These are phyloP conservation scores for Aspergillus ustus DNA, from an alignment of 2,329 filamentous ascomycete species.

Conservation along the genomic window DNA sequence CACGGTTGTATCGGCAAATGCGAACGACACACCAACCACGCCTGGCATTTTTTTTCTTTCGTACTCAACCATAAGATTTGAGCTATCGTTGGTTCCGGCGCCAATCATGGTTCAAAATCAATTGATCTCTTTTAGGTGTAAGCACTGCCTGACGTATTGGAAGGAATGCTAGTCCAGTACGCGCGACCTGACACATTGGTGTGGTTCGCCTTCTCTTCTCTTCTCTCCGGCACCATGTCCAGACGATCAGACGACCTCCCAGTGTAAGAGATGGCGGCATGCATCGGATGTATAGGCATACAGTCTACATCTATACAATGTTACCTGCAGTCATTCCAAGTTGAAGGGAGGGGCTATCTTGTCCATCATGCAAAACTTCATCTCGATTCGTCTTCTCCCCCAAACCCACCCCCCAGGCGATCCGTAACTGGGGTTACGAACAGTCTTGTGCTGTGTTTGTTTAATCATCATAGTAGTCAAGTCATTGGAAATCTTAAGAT, in stretches of 20 bases:
- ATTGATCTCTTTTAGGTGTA: too few species aligned
- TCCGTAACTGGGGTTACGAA: not conserved
- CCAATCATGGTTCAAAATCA: too few species aligned
- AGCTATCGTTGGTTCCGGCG: too few species aligned
- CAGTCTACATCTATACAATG: not conserved
- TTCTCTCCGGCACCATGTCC: not conserved
- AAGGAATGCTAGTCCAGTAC: not conserved
- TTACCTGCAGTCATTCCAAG: not conserved
- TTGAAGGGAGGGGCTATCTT: not conserved
- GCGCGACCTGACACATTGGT: not conserved
- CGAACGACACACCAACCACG: too few species aligned
- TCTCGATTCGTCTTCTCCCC: not conserved
- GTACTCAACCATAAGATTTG: too few species aligned
- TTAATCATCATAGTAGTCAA: not conserved
- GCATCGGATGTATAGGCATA: not conserved
- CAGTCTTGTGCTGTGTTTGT: not conserved
- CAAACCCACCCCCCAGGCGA: not conserved
- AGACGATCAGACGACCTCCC: not conserved
- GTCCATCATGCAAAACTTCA: not conserved
- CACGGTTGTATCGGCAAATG: too few species aligned
- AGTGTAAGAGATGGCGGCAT: not conserved
- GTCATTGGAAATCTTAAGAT: not conserved
- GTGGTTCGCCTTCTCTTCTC: not conserved
- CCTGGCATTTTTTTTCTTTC: too few species aligned
- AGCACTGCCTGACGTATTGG: not conserved